Evolutionary conservation across 2,329 filamentous ascomycete species (phyloP), one percentile per base, ranked within the genome.

Genomic region (Beauveria bassiana): DNA sequence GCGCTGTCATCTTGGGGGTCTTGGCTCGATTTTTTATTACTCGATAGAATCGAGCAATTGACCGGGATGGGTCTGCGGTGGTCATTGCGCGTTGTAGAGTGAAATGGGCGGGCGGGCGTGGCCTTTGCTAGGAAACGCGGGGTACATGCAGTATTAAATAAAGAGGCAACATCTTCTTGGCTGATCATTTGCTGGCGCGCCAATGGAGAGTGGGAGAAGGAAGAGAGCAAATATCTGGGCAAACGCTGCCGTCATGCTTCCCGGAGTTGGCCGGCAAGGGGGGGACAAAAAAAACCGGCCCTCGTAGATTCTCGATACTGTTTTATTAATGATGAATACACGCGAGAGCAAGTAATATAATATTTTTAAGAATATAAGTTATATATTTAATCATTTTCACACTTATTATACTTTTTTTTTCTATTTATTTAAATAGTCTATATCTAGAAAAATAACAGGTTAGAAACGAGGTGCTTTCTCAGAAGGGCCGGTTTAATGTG

Each of bases 11-110:
- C 18, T 20, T 12, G 42, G 42, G n/a, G 31, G 22, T 12, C 18
- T 47, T 46, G 54, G 28, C 43, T 42, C 38, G 24, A 45, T 59
- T 45, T 59, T 31, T 18, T 10, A 59, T 59, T 59, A 59, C 56
- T 59, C 47, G 56, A 59, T 59, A 51, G 46, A 59, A 59, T 59
- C 47, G 56, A 59, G 56, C 47, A 59, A 59, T 52, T 34, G 31
- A 26, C 54, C 7, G 24, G 34, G n/a, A 20, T 22, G 46, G 26
- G 43, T 38, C 16, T 38, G 43, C 26, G 55, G 56, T 51, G 56
- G 56, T 28, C 46, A 43, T 34, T 34, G 56, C 56, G 46, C 12
- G 9, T 9, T 14, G 22, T 20, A 14, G 40, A 31, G 24, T 22
- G 22, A n/a, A 22, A 5, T 22, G 14, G 14, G 10, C 5, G 49